Base-by-base conservation (phyloP, 305 asterid species). In the Plantago lanceolata region DNA sequence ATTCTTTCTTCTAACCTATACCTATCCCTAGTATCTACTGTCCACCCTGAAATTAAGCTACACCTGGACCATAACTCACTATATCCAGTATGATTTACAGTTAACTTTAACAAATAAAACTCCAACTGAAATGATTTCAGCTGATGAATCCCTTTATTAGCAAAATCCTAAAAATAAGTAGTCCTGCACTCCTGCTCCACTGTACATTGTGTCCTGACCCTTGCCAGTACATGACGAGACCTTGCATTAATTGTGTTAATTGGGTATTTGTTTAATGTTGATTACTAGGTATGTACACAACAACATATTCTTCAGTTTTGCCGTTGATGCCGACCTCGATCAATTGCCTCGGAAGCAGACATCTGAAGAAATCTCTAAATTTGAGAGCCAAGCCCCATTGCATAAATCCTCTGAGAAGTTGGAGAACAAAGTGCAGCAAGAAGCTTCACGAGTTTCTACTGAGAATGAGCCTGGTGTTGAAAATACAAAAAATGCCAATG, bases 231-330 rank as follows among this genome's bases (percentile, higher is more conserved):
- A 56, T 33, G 28, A 9, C 51, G 61, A 13, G 47, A 43, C 37
- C 52, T 44, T 35, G 55, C 35, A 52, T 61, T 21, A 37, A 40
- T 69, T 43, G 20, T 7, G 14, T 33, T 65, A 48, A 37, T 50
- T 57, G 65, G 61, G 66, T 68, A 54, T 51, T 54, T 68, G 40
- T 67, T 33, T 75, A 61, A 53, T 59, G 64, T 63, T 71, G 58
- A 29, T 72, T 29, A 67, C 67, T 71, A 91, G 98, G 98, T 86
- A 91, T 64, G 98, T 91, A 57, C 98, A 91, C 81, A 91, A 91
- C 82, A 91, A 91, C 75, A 91, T 91, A 82, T 91, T 91, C 90
- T 88, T 88, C 85, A 91, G 98, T 74, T 88, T 88, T 77, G 96
- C 96, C 60, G 81, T 91, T 70, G 96, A 88, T 79, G 84, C 87